phyloP scores from a whole-genome alignment of 2,329 filamentous ascomycete genomes.

The Colletotrichum chlorophyti region DNA sequence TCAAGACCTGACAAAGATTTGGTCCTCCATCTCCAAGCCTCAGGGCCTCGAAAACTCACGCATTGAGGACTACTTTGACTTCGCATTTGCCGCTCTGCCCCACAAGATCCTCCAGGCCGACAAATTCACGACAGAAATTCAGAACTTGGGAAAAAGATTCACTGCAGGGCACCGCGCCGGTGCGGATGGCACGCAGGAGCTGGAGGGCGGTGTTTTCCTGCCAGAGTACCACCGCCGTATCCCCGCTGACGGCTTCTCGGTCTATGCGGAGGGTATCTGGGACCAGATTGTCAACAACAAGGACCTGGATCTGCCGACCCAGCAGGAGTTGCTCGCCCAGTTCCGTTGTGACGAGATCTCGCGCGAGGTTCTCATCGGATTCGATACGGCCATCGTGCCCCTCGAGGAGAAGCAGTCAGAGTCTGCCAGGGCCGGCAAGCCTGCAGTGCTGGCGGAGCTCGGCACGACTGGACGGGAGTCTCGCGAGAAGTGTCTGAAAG shows the following conservation, averaged over 20 bases:
- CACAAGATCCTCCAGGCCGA: slow-evolving; percentile 97
- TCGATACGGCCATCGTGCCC: slow-evolving; percentile 82
- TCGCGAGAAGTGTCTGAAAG: slow-evolving; percentile 75
- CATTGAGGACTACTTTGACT: slow-evolving; percentile 98
- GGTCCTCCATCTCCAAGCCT: slow-evolving; percentile 92
- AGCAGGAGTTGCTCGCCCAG: slow-evolving; percentile 95
- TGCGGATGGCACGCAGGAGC: slow-evolving; percentile 69
- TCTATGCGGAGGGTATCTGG: slow-evolving; percentile 95
- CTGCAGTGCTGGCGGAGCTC: slow-evolving; percentile 75
- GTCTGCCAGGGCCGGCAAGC: slow-evolving; percentile 73
- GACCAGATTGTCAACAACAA: slow-evolving; percentile 99
- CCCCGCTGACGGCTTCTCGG: slow-evolving; percentile 93
- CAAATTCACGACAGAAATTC: slow-evolving; percentile 82
- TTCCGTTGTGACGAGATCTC: slow-evolving; percentile 98
- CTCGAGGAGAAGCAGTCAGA: slow-evolving; percentile 88
- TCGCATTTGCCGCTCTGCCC: slow-evolving; percentile 92
- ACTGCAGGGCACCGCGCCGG: slow-evolving; percentile 78
- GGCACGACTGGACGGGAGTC: slow-evolving; percentile 76
- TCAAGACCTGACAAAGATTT: slow-evolving; percentile 90
- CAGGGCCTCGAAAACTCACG: slow-evolving; percentile 83
- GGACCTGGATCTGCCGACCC: slow-evolving; percentile 93
- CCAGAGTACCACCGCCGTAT: slow-evolving; percentile 96
- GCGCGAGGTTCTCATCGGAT: slow-evolving; percentile 82
- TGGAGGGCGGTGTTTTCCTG: slow-evolving; percentile 83
- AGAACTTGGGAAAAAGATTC: slow-evolving; percentile 82